phyloP scores from a whole-genome alignment of 1,284 basidiomycete species.

The Apiotrichum mycotoxinovorans region DNA sequence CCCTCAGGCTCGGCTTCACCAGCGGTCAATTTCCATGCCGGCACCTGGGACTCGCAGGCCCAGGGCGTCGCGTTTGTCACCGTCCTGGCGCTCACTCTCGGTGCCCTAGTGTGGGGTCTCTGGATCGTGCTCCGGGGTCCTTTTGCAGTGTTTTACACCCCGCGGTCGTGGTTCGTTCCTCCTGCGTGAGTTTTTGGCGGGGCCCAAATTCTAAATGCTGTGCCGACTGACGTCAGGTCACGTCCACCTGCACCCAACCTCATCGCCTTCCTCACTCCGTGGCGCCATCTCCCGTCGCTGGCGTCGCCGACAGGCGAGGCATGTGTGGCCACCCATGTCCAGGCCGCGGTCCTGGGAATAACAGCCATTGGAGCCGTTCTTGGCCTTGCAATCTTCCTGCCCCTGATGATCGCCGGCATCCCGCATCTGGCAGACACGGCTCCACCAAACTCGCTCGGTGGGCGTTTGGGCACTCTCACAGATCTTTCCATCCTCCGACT shows the following conservation, averaged over 20 bases:
- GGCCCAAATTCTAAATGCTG: not conserved
- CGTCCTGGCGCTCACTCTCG: slow-evolving; percentile 24
- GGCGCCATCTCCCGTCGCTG: slow-evolving; percentile 62
- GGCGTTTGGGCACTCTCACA: slow-evolving; percentile 64
- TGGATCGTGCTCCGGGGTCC: slow-evolving; percentile 29
- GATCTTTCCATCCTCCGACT: slow-evolving; percentile 71
- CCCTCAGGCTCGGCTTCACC: not conserved
- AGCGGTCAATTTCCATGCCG: slow-evolving; percentile 28
- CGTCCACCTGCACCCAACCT: slow-evolving; percentile 62
- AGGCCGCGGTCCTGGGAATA: slow-evolving; percentile 64
- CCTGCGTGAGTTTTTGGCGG: slow-evolving; percentile 26
- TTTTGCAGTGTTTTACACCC: slow-evolving; percentile 24
- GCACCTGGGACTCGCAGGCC: slow-evolving; percentile 40
- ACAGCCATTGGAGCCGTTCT: slow-evolving; percentile 64
- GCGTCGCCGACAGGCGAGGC: slow-evolving; percentile 64
- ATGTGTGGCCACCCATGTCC: slow-evolving; percentile 62
- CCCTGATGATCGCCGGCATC: slow-evolving; percentile 63
- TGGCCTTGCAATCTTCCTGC: slow-evolving; percentile 63
- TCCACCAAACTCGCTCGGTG: slow-evolving; percentile 54
- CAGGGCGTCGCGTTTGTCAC: slow-evolving; percentile 27
- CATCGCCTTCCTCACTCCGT: slow-evolving; percentile 64
- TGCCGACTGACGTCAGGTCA: slow-evolving; percentile 50
- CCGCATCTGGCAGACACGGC: slow-evolving; percentile 63
- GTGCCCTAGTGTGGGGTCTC: slow-evolving; percentile 29
- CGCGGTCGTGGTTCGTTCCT: slow-evolving; percentile 32